Conservation (phyloP, 306 rosid genomes). For the Vicia faba region DNA sequence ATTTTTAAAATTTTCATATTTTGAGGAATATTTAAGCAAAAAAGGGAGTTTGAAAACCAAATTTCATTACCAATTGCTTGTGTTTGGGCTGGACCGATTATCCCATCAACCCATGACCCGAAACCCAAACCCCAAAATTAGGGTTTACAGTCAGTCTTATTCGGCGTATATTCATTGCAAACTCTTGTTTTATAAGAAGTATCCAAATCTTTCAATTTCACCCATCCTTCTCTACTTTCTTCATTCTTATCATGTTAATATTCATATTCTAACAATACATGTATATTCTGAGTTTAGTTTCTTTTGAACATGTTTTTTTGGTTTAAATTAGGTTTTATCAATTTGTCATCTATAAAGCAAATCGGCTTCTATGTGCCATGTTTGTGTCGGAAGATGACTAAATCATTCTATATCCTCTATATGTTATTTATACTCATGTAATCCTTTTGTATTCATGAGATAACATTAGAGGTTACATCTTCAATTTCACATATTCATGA, state of each 20-base stretch:
- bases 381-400: slow-evolving; percentile 94
- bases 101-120: not conserved
- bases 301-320: too few species aligned
- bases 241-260: not conserved
- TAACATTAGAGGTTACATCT: slow-evolving; percentile 34
- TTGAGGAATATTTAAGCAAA: too few species aligned
- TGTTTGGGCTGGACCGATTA: not conserved
- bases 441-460: slow-evolving; percentile 35
- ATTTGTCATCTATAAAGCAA: slow-evolving; percentile 67
- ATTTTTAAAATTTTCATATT: too few species aligned
- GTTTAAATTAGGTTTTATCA: not conserved
- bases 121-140: not conserved
- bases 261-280: not conserved
- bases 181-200: not conserved
- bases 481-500: not conserved
- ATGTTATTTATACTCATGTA: slow-evolving; percentile 28
- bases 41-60: too few species aligned
- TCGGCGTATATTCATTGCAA: not conserved
- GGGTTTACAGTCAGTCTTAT: not conserved
- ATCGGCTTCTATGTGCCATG: slow-evolving; percentile 43
- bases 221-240: not conserved
- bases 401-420: slow-evolving; percentile 27
- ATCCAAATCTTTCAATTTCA: not conserved
- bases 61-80: not conserved
- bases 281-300: too few species aligned